Percentiles rank a stretch among this genome's conserved stretches.
These are phyloP conservation scores for Candida ovalis DNA, from an alignment of 805 yeast genomes.

Conservation along the genomic window DNA sequence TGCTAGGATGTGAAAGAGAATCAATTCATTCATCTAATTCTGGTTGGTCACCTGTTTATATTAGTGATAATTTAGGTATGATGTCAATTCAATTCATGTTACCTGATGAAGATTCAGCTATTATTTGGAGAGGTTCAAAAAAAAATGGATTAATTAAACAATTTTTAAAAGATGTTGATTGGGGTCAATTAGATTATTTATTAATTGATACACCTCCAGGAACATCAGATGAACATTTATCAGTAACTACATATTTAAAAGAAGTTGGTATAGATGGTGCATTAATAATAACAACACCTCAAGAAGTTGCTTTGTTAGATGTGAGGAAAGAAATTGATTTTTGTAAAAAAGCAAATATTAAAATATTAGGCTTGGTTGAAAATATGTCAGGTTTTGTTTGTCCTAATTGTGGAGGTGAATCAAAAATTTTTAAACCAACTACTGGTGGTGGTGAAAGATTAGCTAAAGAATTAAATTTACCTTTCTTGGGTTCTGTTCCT, in stretches of 20 bases:
- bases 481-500: conserved; percentile 89
- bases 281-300: conserved; percentile 91
- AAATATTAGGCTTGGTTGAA: conserved; percentile 85
- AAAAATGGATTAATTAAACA: conserved; percentile 91
- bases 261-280: conserved; percentile 96
- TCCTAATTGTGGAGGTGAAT: conserved; percentile 87
- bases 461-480: conserved; percentile 73
- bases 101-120: conserved; percentile 89
- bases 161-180: conserved; percentile 88
- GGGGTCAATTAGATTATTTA: conserved; percentile 88
- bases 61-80: conserved; percentile 89
- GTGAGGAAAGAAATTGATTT: conserved; percentile 95
- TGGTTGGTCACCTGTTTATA: conserved; percentile 97
- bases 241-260: conserved; percentile 82
- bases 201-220: conserved; percentile 98
- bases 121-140: conserved; percentile 97
- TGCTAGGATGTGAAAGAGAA: conserved; percentile 90
- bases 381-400: conserved; percentile 99
- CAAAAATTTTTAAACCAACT: conserved; percentile 87
- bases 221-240: conserved; percentile 93
- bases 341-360: conserved; percentile 86
- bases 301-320: conserved; percentile 91
- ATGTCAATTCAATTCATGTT: conserved; percentile 95
- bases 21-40: conserved; percentile 81
- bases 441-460: conserved; percentile 93